Evolutionary conservation across 176 grass and related monocot species (phyloP).

Genomic region (Triticum urartu): DNA sequence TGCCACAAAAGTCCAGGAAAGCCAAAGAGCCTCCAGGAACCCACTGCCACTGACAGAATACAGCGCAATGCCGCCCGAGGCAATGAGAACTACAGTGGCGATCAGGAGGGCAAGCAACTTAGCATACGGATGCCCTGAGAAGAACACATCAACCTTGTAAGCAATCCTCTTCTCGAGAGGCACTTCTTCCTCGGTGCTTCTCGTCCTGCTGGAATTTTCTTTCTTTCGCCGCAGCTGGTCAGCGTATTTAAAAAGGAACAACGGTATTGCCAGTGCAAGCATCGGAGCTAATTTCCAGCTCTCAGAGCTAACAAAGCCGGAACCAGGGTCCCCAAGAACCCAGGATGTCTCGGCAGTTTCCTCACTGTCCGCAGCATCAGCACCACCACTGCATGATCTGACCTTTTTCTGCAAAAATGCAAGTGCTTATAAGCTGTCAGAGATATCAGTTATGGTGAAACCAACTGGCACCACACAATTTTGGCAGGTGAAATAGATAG

Average conservation of each 20-base stretch:
- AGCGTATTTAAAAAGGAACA: constrained; percentile 63
- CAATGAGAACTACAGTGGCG: constrained; percentile 82
- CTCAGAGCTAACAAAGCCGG: constrained; percentile 20
- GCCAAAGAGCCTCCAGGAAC: constrained; percentile 90
- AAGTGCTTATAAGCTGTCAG: constrained; percentile 8
- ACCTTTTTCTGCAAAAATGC: constrained; percentile 54
- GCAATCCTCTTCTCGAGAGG: constrained; percentile 91
- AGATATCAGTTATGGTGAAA: background rate
- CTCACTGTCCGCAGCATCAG: constrained; percentile 14
- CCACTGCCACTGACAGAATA: constrained; percentile 65
- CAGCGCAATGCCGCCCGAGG: constrained; percentile 72
- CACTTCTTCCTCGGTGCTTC: constrained; percentile 60
- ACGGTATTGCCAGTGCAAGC: constrained; percentile 46
- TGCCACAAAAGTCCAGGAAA: constrained; percentile 99
- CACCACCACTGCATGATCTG: constrained; percentile 33
- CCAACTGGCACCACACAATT: background rate
- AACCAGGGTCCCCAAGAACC: constrained; percentile 21
- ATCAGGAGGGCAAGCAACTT: constrained; percentile 86
- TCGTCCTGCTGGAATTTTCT: constrained; percentile 5
- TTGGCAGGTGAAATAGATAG: constrained; percentile 4
- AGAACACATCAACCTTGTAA: constrained; percentile 89
- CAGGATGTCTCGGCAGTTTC: constrained; percentile 26
- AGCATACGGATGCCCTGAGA: constrained; percentile 89
- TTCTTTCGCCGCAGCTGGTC: constrained; percentile 46
- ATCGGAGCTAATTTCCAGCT: constrained; percentile 45